Percentiles rank a stretch among this genome's conserved stretches.
Evolutionary conservation across 1,284 basidiomycete genomes (phyloP).

Genomic region (Leccinum pachyderme): DNA sequence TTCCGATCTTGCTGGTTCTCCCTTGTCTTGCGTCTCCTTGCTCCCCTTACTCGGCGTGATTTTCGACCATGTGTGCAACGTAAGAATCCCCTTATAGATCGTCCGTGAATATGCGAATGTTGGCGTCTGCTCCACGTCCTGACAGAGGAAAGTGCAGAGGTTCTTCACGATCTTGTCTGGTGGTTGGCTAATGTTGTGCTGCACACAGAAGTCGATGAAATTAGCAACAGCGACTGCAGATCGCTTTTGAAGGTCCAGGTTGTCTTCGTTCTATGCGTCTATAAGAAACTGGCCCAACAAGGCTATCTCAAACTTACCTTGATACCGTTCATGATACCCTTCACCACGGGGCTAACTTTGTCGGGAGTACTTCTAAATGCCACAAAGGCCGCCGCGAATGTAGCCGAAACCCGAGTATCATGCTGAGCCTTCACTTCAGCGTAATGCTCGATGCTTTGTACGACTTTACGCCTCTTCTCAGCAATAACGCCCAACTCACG

Average conservation of each 20-base stretch:
- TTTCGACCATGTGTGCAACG: conserved; percentile 53
- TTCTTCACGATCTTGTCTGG: conserved; percentile 97
- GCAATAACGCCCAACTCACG: conserved; percentile 72
- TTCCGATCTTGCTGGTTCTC: conserved; percentile 42
- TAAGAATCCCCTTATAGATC: conserved; percentile 72
- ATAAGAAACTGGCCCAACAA: conserved; percentile 7
- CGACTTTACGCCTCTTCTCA: conserved; percentile 75
- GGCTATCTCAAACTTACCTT: conserved; percentile 57
- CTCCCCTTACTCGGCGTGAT: conserved; percentile 34
- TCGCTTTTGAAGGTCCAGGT: conserved; percentile 85
- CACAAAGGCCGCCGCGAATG: conserved; percentile 90
- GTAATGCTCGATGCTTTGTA: conserved; percentile 81
- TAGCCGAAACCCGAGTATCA: conserved; percentile 86
- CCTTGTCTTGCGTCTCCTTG: conserved; percentile 50
- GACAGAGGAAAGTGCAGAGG: conserved; percentile 94
- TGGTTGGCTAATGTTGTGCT: conserved; percentile 58
- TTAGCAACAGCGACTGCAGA: conserved; percentile 86
- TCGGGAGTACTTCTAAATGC: conserved; percentile 81
- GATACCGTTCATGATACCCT: conserved; percentile 97
- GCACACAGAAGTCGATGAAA: conserved; percentile 85
- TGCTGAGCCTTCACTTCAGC: conserved; percentile 82
- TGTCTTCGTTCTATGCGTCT: conserved; percentile 77
- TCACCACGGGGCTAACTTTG: conserved; percentile 95
- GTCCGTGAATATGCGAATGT: conserved; percentile 75
- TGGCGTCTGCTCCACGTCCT: conserved; percentile 87